phyloP scores from a whole-genome alignment of 345 rosid genomes.

The Murraya paniculata region DNA sequence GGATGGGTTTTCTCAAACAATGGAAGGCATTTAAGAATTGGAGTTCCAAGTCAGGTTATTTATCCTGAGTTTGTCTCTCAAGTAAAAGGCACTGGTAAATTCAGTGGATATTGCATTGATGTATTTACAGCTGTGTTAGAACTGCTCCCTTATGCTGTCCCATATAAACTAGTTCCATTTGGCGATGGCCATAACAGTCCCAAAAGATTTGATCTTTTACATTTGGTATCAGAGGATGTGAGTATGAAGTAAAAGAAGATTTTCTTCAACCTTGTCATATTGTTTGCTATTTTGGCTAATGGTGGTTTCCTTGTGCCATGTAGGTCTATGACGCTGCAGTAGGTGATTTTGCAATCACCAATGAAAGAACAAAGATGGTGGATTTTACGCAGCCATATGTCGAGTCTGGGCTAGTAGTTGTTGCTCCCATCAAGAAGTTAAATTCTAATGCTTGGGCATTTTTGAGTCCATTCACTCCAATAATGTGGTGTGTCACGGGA shows the following conservation, averaged over 20 bases:
- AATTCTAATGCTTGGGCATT: conserved; percentile 20
- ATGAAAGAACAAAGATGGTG: conserved; percentile 19
- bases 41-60: conserved; percentile 60
- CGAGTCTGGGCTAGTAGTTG: conserved; percentile 21
- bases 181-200: conserved; percentile 13
- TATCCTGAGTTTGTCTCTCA: conserved; percentile 41
- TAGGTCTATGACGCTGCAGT: conserved; percentile 25
- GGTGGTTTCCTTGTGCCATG: not conserved
- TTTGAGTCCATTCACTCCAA: conserved; percentile 15
- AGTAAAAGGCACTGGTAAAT: not conserved
- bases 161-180: conserved; percentile 7
- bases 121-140: conserved; percentile 16
- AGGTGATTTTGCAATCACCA: conserved; percentile 24
- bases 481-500: conserved; percentile 16
- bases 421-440: conserved; percentile 20
- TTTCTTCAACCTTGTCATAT: no score
- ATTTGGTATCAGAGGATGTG: conserved; percentile 1
- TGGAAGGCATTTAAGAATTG: conserved; percentile 72
- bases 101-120: conserved; percentile 28
- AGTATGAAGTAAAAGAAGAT: not conserved
- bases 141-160: conserved; percentile 17
- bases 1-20: conserved; percentile 87
- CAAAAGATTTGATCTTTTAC: conserved; percentile 2
- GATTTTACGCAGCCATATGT: conserved; percentile 31
- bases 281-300: no score